These are phyloP conservation scores for Colletotrichum sp. DNA, from an alignment of 2,329 filamentous ascomycete genomes.

Conservation along the genomic window DNA sequence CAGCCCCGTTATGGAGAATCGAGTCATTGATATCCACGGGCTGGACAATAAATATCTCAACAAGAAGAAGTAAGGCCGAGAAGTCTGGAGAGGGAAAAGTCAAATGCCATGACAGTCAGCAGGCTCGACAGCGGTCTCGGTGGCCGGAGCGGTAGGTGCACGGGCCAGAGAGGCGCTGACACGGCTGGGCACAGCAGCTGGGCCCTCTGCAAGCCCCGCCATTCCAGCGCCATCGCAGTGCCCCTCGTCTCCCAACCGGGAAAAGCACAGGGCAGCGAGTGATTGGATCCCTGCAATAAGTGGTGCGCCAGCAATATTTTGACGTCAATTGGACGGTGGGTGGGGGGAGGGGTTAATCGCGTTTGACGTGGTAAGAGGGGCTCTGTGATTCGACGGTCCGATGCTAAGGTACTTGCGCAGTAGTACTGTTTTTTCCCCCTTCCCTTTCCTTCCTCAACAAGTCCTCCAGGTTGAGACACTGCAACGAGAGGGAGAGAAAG, in stretches of 20 bases:
- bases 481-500: background rate
- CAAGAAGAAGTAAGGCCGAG: conserved; percentile 14
- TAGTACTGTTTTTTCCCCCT: background rate
- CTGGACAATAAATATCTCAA: conserved; percentile 12
- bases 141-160: background rate
- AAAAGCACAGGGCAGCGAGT: conserved; percentile 1
- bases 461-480: background rate
- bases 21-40: conserved; percentile 11
- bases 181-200: background rate
- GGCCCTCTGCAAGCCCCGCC: background rate
- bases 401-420: background rate
- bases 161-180: background rate
- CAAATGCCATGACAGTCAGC: conserved; percentile 16
- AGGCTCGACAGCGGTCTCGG: background rate
- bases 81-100: conserved; percentile 14
- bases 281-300: background rate
- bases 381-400: background rate
- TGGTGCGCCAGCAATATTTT: conserved; percentile 10
- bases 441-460: background rate
- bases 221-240: background rate
- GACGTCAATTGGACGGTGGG: conserved; percentile 17
- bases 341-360: conserved; percentile 18
- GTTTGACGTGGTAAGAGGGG: conserved; percentile 13
- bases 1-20: background rate
- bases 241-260: background rate